Evolutionary conservation across 495 filamentous ascomycete genomes (phyloP).

Genomic region (Schizothecium vesticola): DNA sequence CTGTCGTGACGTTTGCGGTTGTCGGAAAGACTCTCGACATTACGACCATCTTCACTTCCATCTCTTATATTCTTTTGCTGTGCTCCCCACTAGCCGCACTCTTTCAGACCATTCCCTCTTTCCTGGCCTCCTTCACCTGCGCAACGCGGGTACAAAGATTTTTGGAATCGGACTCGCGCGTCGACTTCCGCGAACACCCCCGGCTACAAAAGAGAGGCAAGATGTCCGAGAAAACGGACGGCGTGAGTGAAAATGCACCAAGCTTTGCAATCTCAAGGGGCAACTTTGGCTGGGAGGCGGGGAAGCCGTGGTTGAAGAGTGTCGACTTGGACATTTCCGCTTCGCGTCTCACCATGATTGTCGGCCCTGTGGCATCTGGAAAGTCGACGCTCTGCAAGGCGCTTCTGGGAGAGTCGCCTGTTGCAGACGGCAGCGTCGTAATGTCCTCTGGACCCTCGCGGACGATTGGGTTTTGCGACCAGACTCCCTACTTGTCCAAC

Average conservation of each 20-base stretch:
- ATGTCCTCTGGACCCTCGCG: not conserved
- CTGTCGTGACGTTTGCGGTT: conserved; percentile 37
- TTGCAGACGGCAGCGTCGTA: conserved; percentile 27
- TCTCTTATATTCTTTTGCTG: conserved; percentile 58
- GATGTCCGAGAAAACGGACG: not conserved
- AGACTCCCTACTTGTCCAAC: conserved; percentile 40
- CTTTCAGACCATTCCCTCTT: conserved; percentile 51
- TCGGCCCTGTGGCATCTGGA: conserved; percentile 40
- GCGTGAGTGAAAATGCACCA: not conserved
- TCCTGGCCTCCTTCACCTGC: conserved; percentile 52
- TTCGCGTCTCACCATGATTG: conserved; percentile 25
- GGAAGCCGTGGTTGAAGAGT: conserved; percentile 29
- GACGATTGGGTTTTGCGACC: conserved; percentile 38
- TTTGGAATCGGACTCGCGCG: conserved; percentile 13
- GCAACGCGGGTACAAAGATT: conserved; percentile 50
- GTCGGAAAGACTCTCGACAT: conserved; percentile 42
- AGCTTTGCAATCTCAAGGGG: conserved; percentile 13
- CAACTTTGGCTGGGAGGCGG: conserved; percentile 41
- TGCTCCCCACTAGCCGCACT: conserved; percentile 50
- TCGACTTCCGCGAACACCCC: conserved; percentile 18
- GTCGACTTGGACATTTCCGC: conserved; percentile 37
- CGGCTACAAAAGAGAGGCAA: not conserved
- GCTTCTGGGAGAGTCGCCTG: conserved; percentile 29
- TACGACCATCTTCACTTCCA: conserved; percentile 52
- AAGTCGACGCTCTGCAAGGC: conserved; percentile 40